Conservation (phyloP, 2,329 filamentous ascomycete genomes). For the Aspergillus cejpii region DNA sequence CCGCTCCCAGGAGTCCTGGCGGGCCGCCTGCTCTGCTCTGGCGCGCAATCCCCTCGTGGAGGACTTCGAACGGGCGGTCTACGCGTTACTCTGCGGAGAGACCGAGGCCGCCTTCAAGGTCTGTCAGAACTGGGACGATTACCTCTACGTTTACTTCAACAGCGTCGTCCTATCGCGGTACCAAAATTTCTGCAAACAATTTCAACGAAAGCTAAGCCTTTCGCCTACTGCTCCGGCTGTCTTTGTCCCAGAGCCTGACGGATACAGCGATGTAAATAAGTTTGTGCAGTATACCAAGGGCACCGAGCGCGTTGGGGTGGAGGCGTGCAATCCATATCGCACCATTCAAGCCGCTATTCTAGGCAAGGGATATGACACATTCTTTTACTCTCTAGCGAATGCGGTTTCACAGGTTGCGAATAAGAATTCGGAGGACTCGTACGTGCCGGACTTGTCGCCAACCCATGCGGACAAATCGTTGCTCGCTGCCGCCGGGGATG, state of each 20-base stretch:
- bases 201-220: slow-evolving; percentile 45
- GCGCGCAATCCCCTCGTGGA: slow-evolving; percentile 60
- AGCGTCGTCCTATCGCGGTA: slow-evolving; percentile 75
- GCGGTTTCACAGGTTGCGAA: slow-evolving; percentile 35
- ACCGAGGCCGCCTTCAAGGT: slow-evolving; percentile 68
- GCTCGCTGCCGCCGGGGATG: slow-evolving; percentile 38
- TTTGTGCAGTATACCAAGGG: slow-evolving; percentile 34
- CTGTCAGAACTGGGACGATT: slow-evolving; percentile 76
- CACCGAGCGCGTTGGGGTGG: slow-evolving; percentile 32
- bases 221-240: slow-evolving; percentile 49
- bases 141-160: slow-evolving; percentile 81
- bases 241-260: slow-evolving; percentile 52
- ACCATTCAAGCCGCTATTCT: slow-evolving; percentile 42
- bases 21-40: slow-evolving; percentile 35
- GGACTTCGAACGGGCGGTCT: slow-evolving; percentile 81
- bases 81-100: slow-evolving; percentile 83
- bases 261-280: slow-evolving; percentile 33
- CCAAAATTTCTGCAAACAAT: slow-evolving; percentile 55
- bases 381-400: slow-evolving; percentile 38
- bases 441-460: slow-evolving; percentile 43
- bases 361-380: slow-evolving; percentile 37
- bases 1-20: slow-evolving; percentile 35
- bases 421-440: slow-evolving; percentile 22
- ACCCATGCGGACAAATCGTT: slow-evolving; percentile 47
- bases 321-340: slow-evolving; percentile 41